Base-by-base conservation (phyloP, 1,284 basidiomycete species). In the Puccinia polysora region DNA sequence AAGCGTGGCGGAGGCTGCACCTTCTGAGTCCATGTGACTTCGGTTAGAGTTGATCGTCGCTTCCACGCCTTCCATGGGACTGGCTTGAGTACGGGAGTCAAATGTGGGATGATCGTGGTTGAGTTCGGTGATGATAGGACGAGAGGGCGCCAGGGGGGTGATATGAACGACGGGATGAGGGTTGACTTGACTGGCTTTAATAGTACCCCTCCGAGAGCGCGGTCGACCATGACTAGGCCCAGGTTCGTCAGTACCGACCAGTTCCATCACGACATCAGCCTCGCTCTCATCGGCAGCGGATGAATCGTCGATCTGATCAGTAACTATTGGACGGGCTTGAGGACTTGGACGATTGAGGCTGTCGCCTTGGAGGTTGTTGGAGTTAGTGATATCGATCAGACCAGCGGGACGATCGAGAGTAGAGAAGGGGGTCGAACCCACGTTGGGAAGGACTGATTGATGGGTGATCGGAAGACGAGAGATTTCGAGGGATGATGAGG, bases 201-300 rank as follows among this genome's bases (percentile, higher is more conserved):
- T 71, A 20, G 69, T 71, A n/a, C 58, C 69, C 10, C 69, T 38
- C 18, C 69, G 34, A 30, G 67, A 59, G 20, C 55, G 67, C 25
- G 49, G 67, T 60, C 67, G 56, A 40, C 40, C 49, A 20, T 32
- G 40, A n/a, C 69, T 71, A 23, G 69, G 69, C 23, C 69, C 69
- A 2, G 59, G 43, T 53, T 62, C 45, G 40, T 53, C 25, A 38
- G 40, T 38, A 23, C 59, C 59, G 6, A 47, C 69, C 5, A 71
- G 36, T 36, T 71, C 69, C 69, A 71, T 71, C 30, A 71, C 50
- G 0, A 71, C 69, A 55, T 71, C 69, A 45, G 34, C 69, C 55
- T 62, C 69, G 38, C 58, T 71, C n/a, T 71, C 69, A 40, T 69
- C 65, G n/a, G 65, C 55, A 20, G 36, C 30, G 20, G 64, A 67